These are phyloP conservation scores for Phascolomyces articulosus DNA, from an alignment of 371 early-diverging fungal genomes.

Conservation along the genomic window DNA sequence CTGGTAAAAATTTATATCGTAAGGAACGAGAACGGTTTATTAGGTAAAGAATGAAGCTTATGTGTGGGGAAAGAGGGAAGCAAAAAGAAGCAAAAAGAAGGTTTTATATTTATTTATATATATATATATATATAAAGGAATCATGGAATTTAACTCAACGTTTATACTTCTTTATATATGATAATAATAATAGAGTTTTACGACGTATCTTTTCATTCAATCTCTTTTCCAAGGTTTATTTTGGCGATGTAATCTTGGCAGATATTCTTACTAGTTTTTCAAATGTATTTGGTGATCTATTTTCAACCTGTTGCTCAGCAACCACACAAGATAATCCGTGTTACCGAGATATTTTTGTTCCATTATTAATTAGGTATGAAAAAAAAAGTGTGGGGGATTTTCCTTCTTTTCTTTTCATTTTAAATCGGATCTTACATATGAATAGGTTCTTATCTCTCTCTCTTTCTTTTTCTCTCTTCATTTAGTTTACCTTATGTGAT, in stretches of 20 bases:
- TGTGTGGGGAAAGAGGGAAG: not conserved
- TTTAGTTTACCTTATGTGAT: conserved; percentile 80
- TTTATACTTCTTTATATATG: too few species aligned
- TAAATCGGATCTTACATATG: not conserved
- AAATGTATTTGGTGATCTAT: conserved; percentile 83
- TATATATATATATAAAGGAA: too few species aligned
- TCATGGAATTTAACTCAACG: too few species aligned
- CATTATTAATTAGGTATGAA: conserved; percentile 63
- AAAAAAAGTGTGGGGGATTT: not conserved
- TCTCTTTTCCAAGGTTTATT: conserved; percentile 64
- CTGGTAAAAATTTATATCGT: conserved; percentile 55
- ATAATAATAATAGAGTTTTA: conserved; percentile 28
- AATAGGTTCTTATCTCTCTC: not conserved
- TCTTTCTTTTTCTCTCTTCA: not conserved
- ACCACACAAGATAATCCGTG: conserved; percentile 46
- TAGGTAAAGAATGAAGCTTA: conserved; percentile 48
- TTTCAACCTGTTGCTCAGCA: conserved; percentile 26
- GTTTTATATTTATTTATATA: too few species aligned
- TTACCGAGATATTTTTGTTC: conserved; percentile 54
- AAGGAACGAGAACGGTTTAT: conserved; percentile 67
- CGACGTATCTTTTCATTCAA: conserved; percentile 49
- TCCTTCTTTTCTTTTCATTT: not conserved
- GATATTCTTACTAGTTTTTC: conserved; percentile 94
- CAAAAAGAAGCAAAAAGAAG: not conserved
- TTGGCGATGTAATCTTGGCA: conserved; percentile 87